Percentiles rank a stretch among this genome's conserved stretches.
Evolutionary conservation across 2,329 filamentous ascomycete species (phyloP).

Genomic region (Berkeleyomyces rouxiae): DNA sequence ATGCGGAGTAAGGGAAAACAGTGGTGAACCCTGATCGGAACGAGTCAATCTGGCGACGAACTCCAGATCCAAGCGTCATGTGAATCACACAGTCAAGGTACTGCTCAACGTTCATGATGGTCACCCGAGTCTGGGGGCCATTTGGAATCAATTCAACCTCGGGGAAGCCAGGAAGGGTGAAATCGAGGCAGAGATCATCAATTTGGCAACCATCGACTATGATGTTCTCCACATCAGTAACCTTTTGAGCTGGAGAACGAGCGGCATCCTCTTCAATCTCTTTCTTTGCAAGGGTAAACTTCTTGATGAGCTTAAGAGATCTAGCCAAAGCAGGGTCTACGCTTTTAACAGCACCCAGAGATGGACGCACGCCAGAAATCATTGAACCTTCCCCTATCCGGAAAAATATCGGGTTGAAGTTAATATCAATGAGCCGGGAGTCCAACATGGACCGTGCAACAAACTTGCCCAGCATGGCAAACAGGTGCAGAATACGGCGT

Average conservation of each 20-base stretch:
- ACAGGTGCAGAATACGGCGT: constrained; percentile 75
- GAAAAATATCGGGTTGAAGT: constrained; percentile 96
- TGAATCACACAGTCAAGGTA: constrained; percentile 87
- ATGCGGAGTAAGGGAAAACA: constrained; percentile 85
- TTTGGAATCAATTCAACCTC: constrained; percentile 64
- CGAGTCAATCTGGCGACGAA: constrained; percentile 75
- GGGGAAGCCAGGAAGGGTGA: constrained; percentile 84
- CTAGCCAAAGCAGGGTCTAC: constrained; percentile 77
- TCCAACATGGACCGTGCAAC: constrained; percentile 97
- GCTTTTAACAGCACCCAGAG: constrained; percentile 72
- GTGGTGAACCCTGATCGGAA: constrained; percentile 86
- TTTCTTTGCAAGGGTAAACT: constrained; percentile 70
- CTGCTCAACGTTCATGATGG: constrained; percentile 74
- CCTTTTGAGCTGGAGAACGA: constrained; percentile 54
- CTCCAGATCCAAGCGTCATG: constrained; percentile 75
- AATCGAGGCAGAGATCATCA: constrained; percentile 82
- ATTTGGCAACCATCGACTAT: constrained; percentile 59
- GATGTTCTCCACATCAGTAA: constrained; percentile 50
- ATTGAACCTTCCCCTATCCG: constrained; percentile 60
- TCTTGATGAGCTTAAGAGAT: constrained; percentile 74
- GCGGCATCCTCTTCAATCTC: constrained; percentile 55
- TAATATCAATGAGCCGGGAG: constrained; percentile 91
- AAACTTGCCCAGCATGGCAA: constrained; percentile 90
- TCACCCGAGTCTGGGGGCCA: constrained; percentile 60
- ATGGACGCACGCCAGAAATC: constrained; percentile 52